Evolutionary conservation across 345 rosid genomes (phyloP).

Genomic region (Sonneratia caseolaris): DNA sequence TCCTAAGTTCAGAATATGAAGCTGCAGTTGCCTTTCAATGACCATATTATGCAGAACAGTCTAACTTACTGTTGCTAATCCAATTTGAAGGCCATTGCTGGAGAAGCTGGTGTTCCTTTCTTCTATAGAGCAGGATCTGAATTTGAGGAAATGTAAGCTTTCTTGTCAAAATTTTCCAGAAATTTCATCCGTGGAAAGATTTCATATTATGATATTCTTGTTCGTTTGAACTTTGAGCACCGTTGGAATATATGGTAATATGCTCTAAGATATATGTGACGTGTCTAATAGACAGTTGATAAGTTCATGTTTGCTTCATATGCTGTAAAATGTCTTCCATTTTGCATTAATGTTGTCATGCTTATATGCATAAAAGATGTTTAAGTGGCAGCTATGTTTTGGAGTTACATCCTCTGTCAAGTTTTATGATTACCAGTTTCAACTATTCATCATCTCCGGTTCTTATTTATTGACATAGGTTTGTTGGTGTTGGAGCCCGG

Average conservation of each 20-base stretch:
- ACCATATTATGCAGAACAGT: neutral
- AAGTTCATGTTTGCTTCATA: neutral
- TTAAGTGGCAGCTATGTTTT: neutral
- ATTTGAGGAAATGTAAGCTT: slow-evolving; percentile 96
- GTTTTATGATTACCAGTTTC: neutral
- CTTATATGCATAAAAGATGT: neutral
- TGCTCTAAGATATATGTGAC: neutral
- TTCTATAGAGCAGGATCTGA: slow-evolving; percentile 99
- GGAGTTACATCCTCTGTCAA: neutral
- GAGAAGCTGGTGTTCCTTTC: slow-evolving; percentile 99
- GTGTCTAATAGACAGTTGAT: neutral
- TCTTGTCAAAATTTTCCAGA: neutral
- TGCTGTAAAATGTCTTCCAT: neutral
- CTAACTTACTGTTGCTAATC: slow-evolving; percentile 4
- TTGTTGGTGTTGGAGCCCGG: slow-evolving; percentile 97
- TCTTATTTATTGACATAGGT: slow-evolving; percentile 44
- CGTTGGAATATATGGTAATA: neutral
- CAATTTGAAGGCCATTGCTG: slow-evolving; percentile 85
- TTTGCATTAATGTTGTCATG: neutral
- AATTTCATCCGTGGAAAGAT: neutral
- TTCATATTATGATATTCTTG: neutral
- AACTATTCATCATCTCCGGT: neutral
- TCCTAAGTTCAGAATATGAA: neutral
- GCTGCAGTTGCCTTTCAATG: neutral
- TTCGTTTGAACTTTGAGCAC: neutral